A percentile compares a stretch with the other conserved stretches of the same genome.
Evolutionary conservation across 2,329 filamentous ascomycete species (phyloP).

Genomic region (Raffaelea albimanens): DNA sequence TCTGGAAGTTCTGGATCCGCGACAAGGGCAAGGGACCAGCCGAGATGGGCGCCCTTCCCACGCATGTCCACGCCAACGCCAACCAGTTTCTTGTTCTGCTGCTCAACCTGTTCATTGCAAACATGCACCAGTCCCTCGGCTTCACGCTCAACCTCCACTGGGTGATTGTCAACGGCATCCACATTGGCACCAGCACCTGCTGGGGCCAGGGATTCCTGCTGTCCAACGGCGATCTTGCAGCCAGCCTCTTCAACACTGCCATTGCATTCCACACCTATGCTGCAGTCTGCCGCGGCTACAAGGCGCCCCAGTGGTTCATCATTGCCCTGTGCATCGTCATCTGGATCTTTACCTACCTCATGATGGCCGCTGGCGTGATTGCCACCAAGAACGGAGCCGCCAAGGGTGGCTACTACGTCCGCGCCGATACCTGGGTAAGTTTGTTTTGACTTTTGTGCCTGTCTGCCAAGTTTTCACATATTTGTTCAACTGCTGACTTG

Average conservation of each 20-base stretch:
- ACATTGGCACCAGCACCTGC: conserved; percentile 38
- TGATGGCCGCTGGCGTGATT: conserved; percentile 30
- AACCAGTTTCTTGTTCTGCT: conserved; percentile 53
- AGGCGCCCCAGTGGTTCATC: conserved; percentile 33
- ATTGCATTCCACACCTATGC: conserved; percentile 51
- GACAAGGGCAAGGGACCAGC: conserved; percentile 20
- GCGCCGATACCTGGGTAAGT: conserved; percentile 43
- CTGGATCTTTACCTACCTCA: conserved; percentile 40
- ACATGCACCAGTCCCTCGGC: conserved; percentile 45
- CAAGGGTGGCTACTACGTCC: conserved; percentile 34
- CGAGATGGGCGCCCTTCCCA: conserved; percentile 17
- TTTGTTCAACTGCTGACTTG: background rate
- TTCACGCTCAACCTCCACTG: conserved; percentile 47
- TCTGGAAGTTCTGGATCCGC: conserved; percentile 7
- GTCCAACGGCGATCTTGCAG: conserved; percentile 47
- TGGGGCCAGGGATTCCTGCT: conserved; percentile 47
- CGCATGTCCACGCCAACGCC: conserved; percentile 7
- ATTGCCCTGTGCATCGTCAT: conserved; percentile 28
- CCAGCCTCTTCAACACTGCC: conserved; percentile 46
- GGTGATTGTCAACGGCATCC: conserved; percentile 36
- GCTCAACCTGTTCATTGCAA: conserved; percentile 49
- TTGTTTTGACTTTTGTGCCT: background rate
- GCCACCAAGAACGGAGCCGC: conserved; percentile 17
- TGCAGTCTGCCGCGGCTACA: conserved; percentile 38
- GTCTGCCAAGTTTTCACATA: no score